Evolutionary conservation across 176 grass and related monocot species (phyloP).

Genomic region (Ananas comosus): DNA sequence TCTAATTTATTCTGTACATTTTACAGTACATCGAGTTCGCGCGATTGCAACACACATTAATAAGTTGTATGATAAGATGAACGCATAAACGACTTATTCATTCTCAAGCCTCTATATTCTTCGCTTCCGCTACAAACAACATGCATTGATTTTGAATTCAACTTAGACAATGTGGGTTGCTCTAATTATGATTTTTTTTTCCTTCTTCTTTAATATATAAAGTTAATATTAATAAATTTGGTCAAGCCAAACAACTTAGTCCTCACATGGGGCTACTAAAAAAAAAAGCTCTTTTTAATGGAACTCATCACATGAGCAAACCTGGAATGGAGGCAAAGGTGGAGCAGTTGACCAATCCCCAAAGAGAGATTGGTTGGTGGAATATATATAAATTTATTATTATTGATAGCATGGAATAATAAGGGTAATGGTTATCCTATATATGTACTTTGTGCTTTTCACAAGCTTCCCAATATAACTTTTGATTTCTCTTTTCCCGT

Average conservation of each 20-base stretch:
- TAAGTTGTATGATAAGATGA: no score
- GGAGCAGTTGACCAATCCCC: neutral
- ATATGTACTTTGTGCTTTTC: neutral
- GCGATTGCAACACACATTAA: no score
- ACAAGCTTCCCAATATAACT: neutral
- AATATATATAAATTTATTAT: neutral
- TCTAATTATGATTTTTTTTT: no score
- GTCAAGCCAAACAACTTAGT: neutral
- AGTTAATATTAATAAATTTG: neutral
- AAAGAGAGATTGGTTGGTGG: neutral
- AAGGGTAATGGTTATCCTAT: neutral
- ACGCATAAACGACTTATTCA: no score
- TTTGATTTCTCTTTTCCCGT: no score
- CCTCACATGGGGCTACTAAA: neutral
- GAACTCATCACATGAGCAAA: neutral
- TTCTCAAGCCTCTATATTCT: no score
- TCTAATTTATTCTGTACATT: no score
- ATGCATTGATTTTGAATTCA: no score
- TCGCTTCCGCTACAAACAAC: no score
- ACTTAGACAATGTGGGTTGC: no score
- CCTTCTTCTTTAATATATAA: neutral
- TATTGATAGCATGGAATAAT: neutral
- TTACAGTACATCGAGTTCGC: no score
- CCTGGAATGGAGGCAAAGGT: neutral
- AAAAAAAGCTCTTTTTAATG: neutral